These are phyloP conservation scores for Trichoderma citrinoviride DNA, from an alignment of 2,329 filamentous ascomycete species.

Conservation along the genomic window DNA sequence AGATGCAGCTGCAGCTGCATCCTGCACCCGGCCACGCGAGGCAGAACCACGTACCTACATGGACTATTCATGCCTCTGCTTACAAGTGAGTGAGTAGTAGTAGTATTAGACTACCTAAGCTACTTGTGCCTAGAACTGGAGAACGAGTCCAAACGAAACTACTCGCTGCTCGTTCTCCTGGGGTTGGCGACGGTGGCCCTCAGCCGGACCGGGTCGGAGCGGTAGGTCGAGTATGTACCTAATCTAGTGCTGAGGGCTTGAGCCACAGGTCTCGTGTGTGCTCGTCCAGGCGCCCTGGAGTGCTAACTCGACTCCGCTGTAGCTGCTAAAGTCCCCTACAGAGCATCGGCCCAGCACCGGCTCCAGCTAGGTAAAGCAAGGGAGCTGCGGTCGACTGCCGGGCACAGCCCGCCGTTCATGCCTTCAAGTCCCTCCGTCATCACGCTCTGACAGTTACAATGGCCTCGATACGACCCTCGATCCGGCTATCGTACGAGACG, in stretches of 20 bases:
- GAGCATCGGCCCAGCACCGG: no score
- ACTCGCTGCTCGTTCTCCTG: not conserved
- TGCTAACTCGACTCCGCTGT: no score
- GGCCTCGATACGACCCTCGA: not conserved
- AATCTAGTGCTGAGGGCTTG: not conserved
- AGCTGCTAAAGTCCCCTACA: no score
- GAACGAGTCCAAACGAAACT: not conserved
- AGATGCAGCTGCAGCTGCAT: conserved; percentile 1
- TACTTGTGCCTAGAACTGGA: no score
- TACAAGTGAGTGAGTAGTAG: not conserved
- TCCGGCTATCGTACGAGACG: not conserved
- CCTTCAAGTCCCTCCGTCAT: not conserved
- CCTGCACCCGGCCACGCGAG: not conserved
- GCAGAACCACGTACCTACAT: not conserved
- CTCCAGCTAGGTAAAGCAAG: no score
- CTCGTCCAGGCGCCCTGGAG: no score
- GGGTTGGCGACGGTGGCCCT: not conserved
- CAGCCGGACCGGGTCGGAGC: conserved; percentile 8
- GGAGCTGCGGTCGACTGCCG: conserved; percentile 2
- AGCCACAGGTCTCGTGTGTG: no score
- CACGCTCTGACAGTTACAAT: not conserved
- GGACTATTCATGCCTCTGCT: no score
- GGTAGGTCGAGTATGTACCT: not conserved
- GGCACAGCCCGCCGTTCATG: not conserved
- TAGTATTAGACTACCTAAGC: not conserved